Evolutionary conservation across 352 stramenopile species (phyloP).

Genomic region (Globisporangium emineosum): DNA sequence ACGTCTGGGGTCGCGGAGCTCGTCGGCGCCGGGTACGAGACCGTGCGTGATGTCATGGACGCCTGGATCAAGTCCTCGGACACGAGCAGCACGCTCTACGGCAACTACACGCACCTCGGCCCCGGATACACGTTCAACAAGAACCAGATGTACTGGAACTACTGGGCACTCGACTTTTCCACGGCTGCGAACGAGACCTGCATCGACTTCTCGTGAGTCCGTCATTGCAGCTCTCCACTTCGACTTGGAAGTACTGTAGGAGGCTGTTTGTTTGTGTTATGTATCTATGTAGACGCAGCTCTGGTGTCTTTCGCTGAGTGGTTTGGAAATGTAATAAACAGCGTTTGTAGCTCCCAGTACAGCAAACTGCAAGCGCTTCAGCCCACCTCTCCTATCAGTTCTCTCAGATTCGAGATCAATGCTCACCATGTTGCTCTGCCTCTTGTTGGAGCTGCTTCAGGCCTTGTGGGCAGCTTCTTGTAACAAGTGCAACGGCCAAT

Average conservation of each 20-base stretch:
- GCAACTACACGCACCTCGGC: conserved; percentile 29
- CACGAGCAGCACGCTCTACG: conserved; percentile 20
- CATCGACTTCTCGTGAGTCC: conserved; percentile 5
- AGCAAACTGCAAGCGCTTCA: background rate
- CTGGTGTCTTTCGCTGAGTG: conserved; percentile 4
- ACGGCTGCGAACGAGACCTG: conserved; percentile 15
- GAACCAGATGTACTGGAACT: conserved; percentile 27
- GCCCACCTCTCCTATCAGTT: too few relatives aligned
- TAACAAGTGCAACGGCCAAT: background rate
- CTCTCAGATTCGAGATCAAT: too few relatives aligned
- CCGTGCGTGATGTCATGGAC: conserved; percentile 18
- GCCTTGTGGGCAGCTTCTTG: too few relatives aligned
- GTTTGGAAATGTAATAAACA: conserved; percentile 1
- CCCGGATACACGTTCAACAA: conserved; percentile 32
- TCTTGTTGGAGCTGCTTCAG: background rate
- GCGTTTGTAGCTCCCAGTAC: background rate
- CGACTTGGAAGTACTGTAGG: background rate
- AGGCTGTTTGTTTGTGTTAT: conserved; percentile 1
- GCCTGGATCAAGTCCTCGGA: conserved; percentile 30
- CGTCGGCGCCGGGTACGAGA: conserved; percentile 28
- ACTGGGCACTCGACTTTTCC: conserved; percentile 33
- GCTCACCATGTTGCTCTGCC: background rate
- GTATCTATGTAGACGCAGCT: conserved; percentile 7
- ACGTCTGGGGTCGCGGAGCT: conserved; percentile 29
- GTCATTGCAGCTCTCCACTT: background rate